Evolutionary conservation across 495 filamentous ascomycete genomes (phyloP).

Genomic region (Hamigera avellanea): DNA sequence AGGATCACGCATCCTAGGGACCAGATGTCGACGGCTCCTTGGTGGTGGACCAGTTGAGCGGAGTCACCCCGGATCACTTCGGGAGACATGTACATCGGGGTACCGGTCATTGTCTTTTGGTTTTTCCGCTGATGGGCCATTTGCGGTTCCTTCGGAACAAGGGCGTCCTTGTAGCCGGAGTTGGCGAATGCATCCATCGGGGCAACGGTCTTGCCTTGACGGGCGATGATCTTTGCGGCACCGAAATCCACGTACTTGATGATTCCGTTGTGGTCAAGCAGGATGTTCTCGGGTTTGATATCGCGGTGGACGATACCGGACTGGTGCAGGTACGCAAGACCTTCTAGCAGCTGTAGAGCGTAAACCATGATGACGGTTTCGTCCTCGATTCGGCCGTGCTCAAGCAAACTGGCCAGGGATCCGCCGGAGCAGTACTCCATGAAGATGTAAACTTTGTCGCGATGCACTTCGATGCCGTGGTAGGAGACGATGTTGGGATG

Average conservation of each 20-base stretch:
- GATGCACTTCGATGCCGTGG: slow-evolving; percentile 93
- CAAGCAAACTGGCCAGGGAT: slow-evolving; percentile 78
- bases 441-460: slow-evolving; percentile 98
- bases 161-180: slow-evolving; percentile 18
- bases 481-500: slow-evolving; percentile 98
- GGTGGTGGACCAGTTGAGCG: slow-evolving; percentile 38
- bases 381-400: slow-evolving; percentile 95
- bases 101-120: slow-evolving; percentile 91
- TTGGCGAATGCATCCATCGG: slow-evolving; percentile 43
- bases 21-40: slow-evolving; percentile 95
- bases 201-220: slow-evolving; percentile 78
- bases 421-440: slow-evolving; percentile 99
- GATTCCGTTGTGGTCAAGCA: slow-evolving; percentile 93
- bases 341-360: slow-evolving; percentile 88
- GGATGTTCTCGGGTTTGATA: slow-evolving; percentile 98
- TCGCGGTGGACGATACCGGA: slow-evolving; percentile 85
- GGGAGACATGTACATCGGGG: slow-evolving; percentile 99
- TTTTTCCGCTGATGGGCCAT: slow-evolving; percentile 39
- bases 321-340: slow-evolving; percentile 89
- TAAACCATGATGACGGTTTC: slow-evolving; percentile 98
- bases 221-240: slow-evolving; percentile 92
- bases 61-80: slow-evolving; percentile 90
- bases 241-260: slow-evolving; percentile 99
- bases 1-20: slow-evolving; percentile 93
- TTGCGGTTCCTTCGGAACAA: slow-evolving; percentile 20